Conservation (phyloP, 1,139 yeast genomes). For the Wickerhamiella infanticola region DNA sequence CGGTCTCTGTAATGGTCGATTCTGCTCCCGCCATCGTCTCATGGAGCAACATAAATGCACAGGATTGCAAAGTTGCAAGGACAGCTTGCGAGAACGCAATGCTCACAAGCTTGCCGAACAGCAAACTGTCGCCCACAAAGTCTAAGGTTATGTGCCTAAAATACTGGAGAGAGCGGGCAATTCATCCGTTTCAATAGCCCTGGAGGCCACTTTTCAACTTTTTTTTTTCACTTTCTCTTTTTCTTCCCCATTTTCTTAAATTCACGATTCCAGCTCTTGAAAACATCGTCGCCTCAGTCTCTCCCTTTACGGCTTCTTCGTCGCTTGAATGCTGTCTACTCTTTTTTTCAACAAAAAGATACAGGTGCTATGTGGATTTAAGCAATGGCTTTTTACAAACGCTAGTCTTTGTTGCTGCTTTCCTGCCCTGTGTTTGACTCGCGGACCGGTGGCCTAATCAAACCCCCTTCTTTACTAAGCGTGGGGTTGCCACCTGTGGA, state of each 20-base stretch:
- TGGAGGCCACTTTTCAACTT: background rate
- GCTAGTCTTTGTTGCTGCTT: too few relatives aligned
- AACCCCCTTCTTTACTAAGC: background rate
- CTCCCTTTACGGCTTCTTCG: too few relatives aligned
- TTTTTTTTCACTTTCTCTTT: background rate
- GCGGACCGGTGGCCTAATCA: too few relatives aligned
- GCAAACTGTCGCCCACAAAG: conserved; percentile 32
- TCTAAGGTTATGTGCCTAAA: conserved; percentile 14
- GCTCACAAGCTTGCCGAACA: conserved; percentile 30
- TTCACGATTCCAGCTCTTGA: too few relatives aligned
- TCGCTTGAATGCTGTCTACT: too few relatives aligned
- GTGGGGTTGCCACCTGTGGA: background rate
- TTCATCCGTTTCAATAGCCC: background rate
- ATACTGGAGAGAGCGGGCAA: background rate
- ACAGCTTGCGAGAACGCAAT: conserved; percentile 51
- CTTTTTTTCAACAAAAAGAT: too few relatives aligned
- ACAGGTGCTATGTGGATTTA: too few relatives aligned
- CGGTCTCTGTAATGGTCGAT: conserved; percentile 70
- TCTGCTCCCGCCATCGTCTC: conserved; percentile 75
- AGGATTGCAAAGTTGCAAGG: conserved; percentile 69
- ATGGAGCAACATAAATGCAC: conserved; percentile 73
- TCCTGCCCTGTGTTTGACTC: too few relatives aligned
- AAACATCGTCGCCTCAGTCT: too few relatives aligned
- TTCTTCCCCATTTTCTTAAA: background rate
- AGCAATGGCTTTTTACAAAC: too few relatives aligned